These are phyloP conservation scores for Nicotiana noctiflora DNA, from an alignment of 257 asterid genomes.

Conservation along the genomic window DNA sequence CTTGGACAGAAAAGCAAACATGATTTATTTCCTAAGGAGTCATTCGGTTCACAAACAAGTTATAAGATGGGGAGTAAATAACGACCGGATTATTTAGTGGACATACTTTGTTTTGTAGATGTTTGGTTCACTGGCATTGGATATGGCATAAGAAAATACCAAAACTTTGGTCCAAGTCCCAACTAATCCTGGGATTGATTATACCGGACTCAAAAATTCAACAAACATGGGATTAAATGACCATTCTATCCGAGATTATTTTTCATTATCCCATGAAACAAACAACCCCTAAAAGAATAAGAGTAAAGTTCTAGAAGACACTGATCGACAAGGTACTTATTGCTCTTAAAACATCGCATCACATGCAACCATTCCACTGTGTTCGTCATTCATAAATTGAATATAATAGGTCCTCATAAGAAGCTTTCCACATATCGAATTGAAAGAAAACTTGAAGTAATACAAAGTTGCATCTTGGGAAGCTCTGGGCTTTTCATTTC, in stretches of 20 bases:
- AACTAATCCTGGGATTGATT: too few relatives aligned
- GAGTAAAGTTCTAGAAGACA: neutral
- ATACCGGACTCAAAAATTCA: too few relatives aligned
- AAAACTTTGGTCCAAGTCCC: too few relatives aligned
- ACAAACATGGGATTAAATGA: too few relatives aligned
- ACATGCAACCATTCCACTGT: neutral
- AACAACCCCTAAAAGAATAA: neutral
- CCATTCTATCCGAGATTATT: too few relatives aligned
- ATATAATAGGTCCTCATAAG: neutral
- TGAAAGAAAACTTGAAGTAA: neutral
- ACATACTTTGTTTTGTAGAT: too few relatives aligned
- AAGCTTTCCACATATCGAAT: neutral
- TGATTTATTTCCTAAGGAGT: neutral
- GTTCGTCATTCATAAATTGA: neutral
- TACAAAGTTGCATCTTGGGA: neutral
- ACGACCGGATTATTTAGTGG: too few relatives aligned
- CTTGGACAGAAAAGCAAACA: neutral
- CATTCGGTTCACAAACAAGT: too few relatives aligned
- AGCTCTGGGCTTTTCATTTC: neutral
- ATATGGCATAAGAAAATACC: too few relatives aligned
- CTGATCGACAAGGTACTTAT: neutral
- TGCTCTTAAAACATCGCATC: neutral
- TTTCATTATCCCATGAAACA: too few relatives aligned
- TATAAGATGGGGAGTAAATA: too few relatives aligned
- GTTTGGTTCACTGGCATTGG: too few relatives aligned